These are phyloP conservation scores for Quercus dentata DNA, from an alignment of 306 rosid genomes.

Conservation along the genomic window DNA sequence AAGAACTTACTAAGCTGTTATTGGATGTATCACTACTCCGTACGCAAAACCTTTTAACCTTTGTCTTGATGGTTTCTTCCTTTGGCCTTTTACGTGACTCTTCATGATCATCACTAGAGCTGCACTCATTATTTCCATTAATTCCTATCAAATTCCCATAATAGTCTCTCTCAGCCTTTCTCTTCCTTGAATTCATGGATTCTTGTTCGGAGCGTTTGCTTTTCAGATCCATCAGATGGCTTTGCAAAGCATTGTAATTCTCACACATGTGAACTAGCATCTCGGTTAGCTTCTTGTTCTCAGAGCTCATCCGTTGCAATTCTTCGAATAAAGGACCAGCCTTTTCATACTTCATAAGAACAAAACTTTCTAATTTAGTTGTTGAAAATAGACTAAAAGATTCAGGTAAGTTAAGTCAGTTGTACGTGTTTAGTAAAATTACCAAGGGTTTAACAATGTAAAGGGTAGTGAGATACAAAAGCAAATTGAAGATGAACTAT, in stretches of 20 bases:
- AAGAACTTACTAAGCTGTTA: slow-evolving; percentile 53
- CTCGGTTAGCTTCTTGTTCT: slow-evolving; percentile 58
- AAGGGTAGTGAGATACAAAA: background rate
- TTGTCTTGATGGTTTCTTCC: slow-evolving; percentile 34
- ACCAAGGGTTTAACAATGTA: background rate
- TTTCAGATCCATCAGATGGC: slow-evolving; percentile 37
- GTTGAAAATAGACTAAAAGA: background rate
- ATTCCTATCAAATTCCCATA: slow-evolving; percentile 1
- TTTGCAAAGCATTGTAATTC: slow-evolving; percentile 40
- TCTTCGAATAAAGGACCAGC: slow-evolving; percentile 37
- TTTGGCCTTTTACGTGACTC: slow-evolving; percentile 43
- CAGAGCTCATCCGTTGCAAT: slow-evolving; percentile 45
- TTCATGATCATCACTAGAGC: slow-evolving; percentile 53
- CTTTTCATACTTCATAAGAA: slow-evolving; percentile 7
- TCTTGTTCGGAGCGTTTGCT: slow-evolving; percentile 22
- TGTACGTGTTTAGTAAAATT: too few species aligned
- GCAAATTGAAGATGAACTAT: background rate
- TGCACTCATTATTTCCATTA: slow-evolving; percentile 31
- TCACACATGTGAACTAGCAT: slow-evolving; percentile 37
- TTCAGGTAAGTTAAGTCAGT: background rate
- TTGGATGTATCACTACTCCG: slow-evolving; percentile 54
- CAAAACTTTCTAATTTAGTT: background rate
- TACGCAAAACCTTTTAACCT: slow-evolving; percentile 54
- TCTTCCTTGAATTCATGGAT: slow-evolving; percentile 29
- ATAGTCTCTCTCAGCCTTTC: slow-evolving; percentile 40